Base-by-base conservation (phyloP, 768 basidiomycete species). In the Lactifluus subvellereus region DNA sequence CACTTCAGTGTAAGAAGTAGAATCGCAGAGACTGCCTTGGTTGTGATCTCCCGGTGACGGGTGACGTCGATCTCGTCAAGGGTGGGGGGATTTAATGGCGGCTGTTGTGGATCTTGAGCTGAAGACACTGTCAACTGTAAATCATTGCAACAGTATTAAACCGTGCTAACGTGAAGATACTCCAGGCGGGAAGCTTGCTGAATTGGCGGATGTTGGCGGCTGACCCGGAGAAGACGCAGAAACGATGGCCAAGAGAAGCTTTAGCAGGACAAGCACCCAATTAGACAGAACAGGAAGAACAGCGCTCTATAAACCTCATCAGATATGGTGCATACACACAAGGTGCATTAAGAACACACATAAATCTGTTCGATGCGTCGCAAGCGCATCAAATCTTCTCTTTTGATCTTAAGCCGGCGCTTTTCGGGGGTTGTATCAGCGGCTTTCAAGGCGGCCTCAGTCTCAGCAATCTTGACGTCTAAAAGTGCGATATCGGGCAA, bases 1-100 rank as follows among this genome's bases (percentile, higher is more conserved):
- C 97, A 99, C 73, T 98, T 97, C 67, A 99, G 74, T 2, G 90
- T 83, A 42, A 98, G 77, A 6, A 98, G 75, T 32, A 99, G 74
- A 61, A 98, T 97, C 1, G 94, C 96, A 14, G 97, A 98, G 4
- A 97, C 92, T 0, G 94, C 94, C 73, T 99, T 99, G 11, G 92
- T 93, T 0, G 92, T 97, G 68, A 99, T 95, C 74, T 99, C 97
- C 43, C 96, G 90, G 75, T 98, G 96, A 11, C 97, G 85, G 30
- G 86, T 88, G 35, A 95, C 88, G 71, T 99, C 97, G 54, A 91
- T 85, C 68, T 99, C 96, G 63, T 98, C 94, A 13, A 94, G 75
- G 0, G 88, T 89, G 4, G 85, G 88, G 3, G 90, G 88, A 1
- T 84, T 83, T 1, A 79, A 75, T 11, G 83, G 79, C 4, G 81